phyloP scores from a whole-genome alignment of 1,284 basidiomycete species.

The Sporisorium iseilematis-ciliati region DNA sequence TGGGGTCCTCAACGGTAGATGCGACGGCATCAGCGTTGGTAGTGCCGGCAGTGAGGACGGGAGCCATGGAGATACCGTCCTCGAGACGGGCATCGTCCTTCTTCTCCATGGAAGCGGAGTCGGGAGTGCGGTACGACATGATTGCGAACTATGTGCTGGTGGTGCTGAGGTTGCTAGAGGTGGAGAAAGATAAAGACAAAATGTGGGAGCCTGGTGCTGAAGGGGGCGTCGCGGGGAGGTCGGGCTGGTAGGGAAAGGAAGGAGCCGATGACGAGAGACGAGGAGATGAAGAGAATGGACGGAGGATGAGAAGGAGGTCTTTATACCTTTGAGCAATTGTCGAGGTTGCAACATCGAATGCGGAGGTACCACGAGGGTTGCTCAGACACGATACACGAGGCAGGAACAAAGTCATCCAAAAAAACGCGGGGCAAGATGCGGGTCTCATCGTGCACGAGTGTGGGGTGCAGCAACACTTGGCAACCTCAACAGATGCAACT shows the following conservation, averaged over 20 bases:
- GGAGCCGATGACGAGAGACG: slow-evolving; percentile 4
- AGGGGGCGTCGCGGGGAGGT: neutral
- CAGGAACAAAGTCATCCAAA: neutral
- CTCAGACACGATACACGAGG: neutral
- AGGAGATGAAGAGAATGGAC: neutral
- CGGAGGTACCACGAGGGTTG: slow-evolving; percentile 18
- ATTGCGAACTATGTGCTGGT: slow-evolving; percentile 2
- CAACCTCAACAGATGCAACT: too few species aligned
- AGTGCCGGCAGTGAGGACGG: slow-evolving; percentile 50
- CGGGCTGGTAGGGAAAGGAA: neutral
- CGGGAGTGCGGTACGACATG: slow-evolving; percentile 39
- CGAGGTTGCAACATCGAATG: neutral
- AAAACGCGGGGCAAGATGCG: slow-evolving; percentile 14
- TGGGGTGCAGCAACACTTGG: slow-evolving; percentile 19
- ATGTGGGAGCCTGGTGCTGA: neutral
- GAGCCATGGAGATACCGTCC: slow-evolving; percentile 39
- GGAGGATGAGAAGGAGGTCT: slow-evolving; percentile 3
- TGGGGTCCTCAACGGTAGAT: slow-evolving; percentile 38
- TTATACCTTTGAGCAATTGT: slow-evolving; percentile 19
- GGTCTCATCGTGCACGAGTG: slow-evolving; percentile 3
- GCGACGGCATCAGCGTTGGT: slow-evolving; percentile 40
- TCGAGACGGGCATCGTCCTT: slow-evolving; percentile 49
- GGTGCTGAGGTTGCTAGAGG: neutral
- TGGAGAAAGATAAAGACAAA: neutral
- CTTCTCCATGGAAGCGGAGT: slow-evolving; percentile 54